These are phyloP conservation scores for Chlorella sp. DNA, from an alignment of 139 green algal genomes.

Conservation along the genomic window DNA sequence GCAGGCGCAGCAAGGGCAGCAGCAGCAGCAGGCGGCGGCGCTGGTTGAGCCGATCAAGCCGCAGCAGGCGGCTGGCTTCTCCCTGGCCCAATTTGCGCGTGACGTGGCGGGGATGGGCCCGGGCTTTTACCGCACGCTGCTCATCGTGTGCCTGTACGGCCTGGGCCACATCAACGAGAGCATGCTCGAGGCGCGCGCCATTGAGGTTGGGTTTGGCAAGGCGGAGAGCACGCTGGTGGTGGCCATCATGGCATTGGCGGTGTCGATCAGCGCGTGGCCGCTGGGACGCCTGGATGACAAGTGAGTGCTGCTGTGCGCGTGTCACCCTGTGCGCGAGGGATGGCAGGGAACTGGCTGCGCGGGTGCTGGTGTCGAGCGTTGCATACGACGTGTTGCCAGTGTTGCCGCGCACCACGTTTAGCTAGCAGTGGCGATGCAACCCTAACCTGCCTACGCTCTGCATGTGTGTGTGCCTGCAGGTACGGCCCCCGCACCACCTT, in stretches of 20 bases:
- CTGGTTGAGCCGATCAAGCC: neutral
- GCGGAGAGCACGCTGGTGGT: conserved; percentile 54
- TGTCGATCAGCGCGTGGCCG: conserved; percentile 45
- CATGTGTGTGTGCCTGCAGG: too few species aligned
- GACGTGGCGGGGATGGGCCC: conserved; percentile 37
- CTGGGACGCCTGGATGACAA: conserved; percentile 50
- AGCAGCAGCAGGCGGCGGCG: conserved; percentile 9
- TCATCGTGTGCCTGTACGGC: conserved; percentile 39
- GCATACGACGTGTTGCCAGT: too few species aligned
- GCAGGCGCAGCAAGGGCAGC: neutral
- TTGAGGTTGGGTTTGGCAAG: conserved; percentile 60
- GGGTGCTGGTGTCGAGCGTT: too few species aligned
- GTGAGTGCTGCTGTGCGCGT: too few species aligned
- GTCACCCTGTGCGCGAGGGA: too few species aligned
- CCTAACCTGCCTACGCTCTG: too few species aligned
- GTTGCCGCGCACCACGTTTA: too few species aligned
- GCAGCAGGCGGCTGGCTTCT: conserved; percentile 8
- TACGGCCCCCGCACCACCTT: conserved; percentile 37
- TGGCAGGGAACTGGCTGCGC: too few species aligned
- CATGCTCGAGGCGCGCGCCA: conserved; percentile 35
- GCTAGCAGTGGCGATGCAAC: too few species aligned
- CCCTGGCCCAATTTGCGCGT: conserved; percentile 7
- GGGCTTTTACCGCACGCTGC: conserved; percentile 53
- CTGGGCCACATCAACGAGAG: conserved; percentile 50
- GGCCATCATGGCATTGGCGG: conserved; percentile 30